Percentiles rank a stretch among this genome's conserved stretches.
Evolutionary conservation across 306 rosid species (phyloP).

Genomic region (Begonia masoniana): DNA sequence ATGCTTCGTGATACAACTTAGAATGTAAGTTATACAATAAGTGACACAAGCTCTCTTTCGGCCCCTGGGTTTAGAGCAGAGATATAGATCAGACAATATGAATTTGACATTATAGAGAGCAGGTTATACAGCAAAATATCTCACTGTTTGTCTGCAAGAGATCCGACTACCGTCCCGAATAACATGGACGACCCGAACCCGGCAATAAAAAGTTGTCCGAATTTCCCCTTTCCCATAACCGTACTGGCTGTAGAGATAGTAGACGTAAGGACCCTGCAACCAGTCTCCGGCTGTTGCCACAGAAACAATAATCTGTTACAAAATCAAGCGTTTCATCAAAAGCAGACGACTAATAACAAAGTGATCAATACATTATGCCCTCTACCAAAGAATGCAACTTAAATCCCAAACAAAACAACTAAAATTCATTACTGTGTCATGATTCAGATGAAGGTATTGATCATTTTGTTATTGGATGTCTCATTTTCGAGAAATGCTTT

Average conservation of each 20-base stretch:
- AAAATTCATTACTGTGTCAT: no score
- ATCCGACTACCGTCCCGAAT: slow-evolving; percentile 94
- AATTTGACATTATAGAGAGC: not conserved
- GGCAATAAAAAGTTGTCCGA: slow-evolving; percentile 94
- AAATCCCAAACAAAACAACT: no score
- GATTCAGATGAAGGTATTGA: no score
- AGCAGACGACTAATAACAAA: no score
- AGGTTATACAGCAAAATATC: slow-evolving; percentile 6
- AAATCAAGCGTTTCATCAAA: no score
- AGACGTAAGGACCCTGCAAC: slow-evolving; percentile 99
- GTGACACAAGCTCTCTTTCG: slow-evolving; percentile 96
- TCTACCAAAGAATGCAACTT: no score
- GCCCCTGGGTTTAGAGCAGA: slow-evolving; percentile 44
- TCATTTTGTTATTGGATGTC: no score
- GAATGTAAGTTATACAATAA: slow-evolving; percentile 82
- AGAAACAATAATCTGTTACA: slow-evolving; percentile 8
- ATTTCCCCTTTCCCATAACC: slow-evolving; percentile 84
- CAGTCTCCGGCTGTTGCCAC: slow-evolving; percentile 87
- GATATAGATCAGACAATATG: not conserved
- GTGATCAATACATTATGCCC: no score
- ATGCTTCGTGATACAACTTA: slow-evolving; percentile 92
- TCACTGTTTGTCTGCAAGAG: slow-evolving; percentile 98
- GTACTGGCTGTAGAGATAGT: slow-evolving; percentile 83
- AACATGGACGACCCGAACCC: slow-evolving; percentile 98
- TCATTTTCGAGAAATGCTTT: no score